Evolutionary conservation across 225 moss, liverwort and hornwort genomes (phyloP), one percentile per base, ranked within the genome.

Genomic region (Ulota crispa): DNA sequence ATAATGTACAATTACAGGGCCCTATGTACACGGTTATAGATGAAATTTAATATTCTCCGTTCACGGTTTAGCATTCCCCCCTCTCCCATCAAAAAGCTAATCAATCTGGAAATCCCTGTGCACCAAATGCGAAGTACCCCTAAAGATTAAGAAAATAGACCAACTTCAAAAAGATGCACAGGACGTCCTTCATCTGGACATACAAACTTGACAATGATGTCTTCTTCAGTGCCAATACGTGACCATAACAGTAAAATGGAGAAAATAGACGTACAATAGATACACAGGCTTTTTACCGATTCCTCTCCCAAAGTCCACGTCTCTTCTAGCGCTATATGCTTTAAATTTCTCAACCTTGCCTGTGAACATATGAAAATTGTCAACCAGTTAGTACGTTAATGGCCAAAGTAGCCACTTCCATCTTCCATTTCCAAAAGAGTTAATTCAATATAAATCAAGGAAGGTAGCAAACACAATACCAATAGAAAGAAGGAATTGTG

Each of bases 281-380:
- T 86, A 98, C 30, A 91, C 93, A 57, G 95, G 81, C 70, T 91
- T 93, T 64, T 74, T 87, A 68, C 92, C 93, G 45, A 98, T 77
- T 75, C 94, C 94, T 89, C 85, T 94, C 36, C 95, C 92, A 65
- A 95, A 98, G 72, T 98, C 94, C 67, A 95, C 93, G 27, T 92
- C 57, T 45, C 93, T 88, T 80, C 90, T 80, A 71, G 89, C 94
- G 86, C 82, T 90, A 56, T 92, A 98, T 18, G 95, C 78, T 83
- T 91, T 93, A 15, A 87, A 73, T 55, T 70, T 84, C 77, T 93
- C 76, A 39, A 30, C 13, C 82, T 92, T 83, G 24, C 92, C 93
- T 95, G 88, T 41, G 32, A 68, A 56, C 28, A 23, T n/a, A 70
- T 50, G 6, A 64, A 59, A 26, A 65, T 71, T 4, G 2, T 24